Base-by-base conservation (phyloP, 495 filamentous ascomycete species). In the Amorphotheca resinae region DNA sequence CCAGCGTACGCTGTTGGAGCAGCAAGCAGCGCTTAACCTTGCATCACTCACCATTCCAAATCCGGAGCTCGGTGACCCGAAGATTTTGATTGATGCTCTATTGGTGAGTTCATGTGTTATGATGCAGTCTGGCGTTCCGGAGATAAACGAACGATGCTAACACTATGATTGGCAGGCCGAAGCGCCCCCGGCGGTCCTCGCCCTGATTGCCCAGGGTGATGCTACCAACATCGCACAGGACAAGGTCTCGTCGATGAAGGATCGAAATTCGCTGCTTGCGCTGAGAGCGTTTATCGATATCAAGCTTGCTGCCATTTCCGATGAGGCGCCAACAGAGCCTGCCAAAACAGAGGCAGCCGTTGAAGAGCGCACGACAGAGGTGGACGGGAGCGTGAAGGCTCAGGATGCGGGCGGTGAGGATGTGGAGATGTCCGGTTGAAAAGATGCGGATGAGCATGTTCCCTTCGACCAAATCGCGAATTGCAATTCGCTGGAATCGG, bases 11-110 rank as follows among this genome's bases (percentile, higher is more conserved):
- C 0, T 67, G 5, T 59, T 63, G 22, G 64, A 77, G 48, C 66
- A 74, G 48, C 65, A 73, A 51, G 66, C 69, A 20, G 77, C 72
- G 0, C 60, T 77, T 33, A 74, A 68, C 46, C 62, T 82, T n/a
- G 59, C 66, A 3, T 62, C 70, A 37, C 56, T 79, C 18, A 53
- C 63, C 4, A 26, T 22, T 30, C 20, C 32, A 21, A 21, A n/a
- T 16, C 25, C 36, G 12, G 30, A 38, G 9, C 7, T 20, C 20
- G 45, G 22, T 38, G 53, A 57, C 22, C 53, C 61, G 14, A 42
- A 60, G 14, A 50, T 59, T 21, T 56, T 72, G 17, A 48, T 64
- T 33, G 53, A 66, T 42, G 58, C 65, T 34, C 42, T 73, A 47
- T 46, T 71, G 26, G 66, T 69, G 58, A 44, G 67, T 64, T 28